A percentile compares a stretch with the other conserved stretches of the same genome.
These are phyloP conservation scores for Antrodiella citrinella DNA, from an alignment of 768 basidiomycete genomes.

Conservation along the genomic window DNA sequence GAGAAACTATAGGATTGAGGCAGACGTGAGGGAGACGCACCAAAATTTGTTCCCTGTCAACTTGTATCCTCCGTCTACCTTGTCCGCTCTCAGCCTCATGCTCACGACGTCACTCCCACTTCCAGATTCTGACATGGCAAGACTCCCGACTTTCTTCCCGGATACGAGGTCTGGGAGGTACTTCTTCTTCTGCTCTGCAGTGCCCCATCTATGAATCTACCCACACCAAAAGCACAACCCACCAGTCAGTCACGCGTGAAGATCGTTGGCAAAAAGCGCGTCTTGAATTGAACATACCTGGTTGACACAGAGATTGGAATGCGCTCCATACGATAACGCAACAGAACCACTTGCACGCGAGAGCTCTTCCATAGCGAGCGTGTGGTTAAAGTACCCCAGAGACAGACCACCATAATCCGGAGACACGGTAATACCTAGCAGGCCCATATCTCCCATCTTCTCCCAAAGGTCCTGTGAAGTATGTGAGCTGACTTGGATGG, in stretches of 20 bases:
- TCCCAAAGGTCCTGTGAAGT: conserved; percentile 67
- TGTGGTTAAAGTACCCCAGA: conserved; percentile 81
- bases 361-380: conserved; percentile 91
- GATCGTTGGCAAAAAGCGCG: background rate
- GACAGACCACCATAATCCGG: conserved; percentile 76
- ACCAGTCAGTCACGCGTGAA: background rate
- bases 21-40: conserved; percentile 32
- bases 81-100: conserved; percentile 80
- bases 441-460: conserved; percentile 87
- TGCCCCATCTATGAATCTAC: conserved; percentile 73
- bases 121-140: conserved; percentile 93
- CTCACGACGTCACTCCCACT: conserved; percentile 94
- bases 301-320: conserved; percentile 77
- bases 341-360: conserved; percentile 88
- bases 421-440: conserved; percentile 80
- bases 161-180: conserved; percentile 76
- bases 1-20: background rate
- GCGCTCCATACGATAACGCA: conserved; percentile 86
- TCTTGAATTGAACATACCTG: conserved; percentile 24
- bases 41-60: conserved; percentile 93
- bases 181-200: conserved; percentile 72
- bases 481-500: background rate
- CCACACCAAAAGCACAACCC: background rate
- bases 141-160: conserved; percentile 78
- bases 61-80: conserved; percentile 65